A percentile compares a stretch with the other conserved stretches of the same genome.
Evolutionary conservation across 495 filamentous ascomycete species (phyloP).

Genomic region (Tuber microsphaerosporum): DNA sequence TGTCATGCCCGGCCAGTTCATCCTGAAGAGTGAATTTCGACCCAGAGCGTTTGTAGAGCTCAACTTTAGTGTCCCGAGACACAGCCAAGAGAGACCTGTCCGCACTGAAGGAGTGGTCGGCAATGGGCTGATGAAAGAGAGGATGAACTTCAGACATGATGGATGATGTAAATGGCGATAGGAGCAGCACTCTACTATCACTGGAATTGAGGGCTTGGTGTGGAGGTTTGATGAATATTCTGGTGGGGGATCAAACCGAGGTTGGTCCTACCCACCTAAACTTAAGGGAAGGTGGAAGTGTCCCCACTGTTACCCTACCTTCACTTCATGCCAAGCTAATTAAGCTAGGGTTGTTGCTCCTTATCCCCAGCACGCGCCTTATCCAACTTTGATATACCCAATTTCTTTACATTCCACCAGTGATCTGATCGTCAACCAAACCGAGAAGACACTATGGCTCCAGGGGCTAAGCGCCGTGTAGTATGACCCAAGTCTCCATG

Average conservation of each 20-base stretch:
- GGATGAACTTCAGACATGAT: constrained; percentile 94
- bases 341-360: background rate
- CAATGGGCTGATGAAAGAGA: constrained; percentile 91
- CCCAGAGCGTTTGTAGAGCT: constrained; percentile 72
- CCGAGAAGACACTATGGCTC: background rate
- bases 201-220: constrained; percentile 13
- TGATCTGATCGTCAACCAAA: background rate
- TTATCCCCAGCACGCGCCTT: background rate
- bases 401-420: background rate
- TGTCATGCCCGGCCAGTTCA: constrained; percentile 92
- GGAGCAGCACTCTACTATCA: constrained; percentile 99
- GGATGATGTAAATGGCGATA: constrained; percentile 52
- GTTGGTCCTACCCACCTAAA: background rate
- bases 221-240: constrained; percentile 5
- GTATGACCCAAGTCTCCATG: background rate
- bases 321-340: background rate
- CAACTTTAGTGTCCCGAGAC: constrained; percentile 80
- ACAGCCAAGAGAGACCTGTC: constrained; percentile 85
- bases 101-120: constrained; percentile 94
- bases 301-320: background rate
- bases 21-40: constrained; percentile 75
- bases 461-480: background rate
- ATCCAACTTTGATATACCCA: background rate
- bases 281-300: background rate
- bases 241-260: background rate